Conservation (phyloP, 1,284 basidiomycete genomes). For the Marasmius sp. region DNA sequence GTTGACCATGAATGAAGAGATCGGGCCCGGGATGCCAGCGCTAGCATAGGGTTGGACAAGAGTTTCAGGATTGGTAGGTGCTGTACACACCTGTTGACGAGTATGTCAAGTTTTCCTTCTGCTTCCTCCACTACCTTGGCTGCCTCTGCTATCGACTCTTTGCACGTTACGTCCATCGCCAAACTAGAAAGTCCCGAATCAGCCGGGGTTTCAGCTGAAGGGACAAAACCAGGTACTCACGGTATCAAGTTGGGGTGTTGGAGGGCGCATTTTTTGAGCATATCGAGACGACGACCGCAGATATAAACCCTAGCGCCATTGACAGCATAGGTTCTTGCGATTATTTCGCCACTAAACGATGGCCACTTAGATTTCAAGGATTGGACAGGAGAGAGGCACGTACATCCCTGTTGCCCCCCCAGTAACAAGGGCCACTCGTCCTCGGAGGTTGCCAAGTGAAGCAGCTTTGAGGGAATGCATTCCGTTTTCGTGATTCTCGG, state of each 20-base stretch:
- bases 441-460: not conserved
- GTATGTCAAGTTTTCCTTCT: constrained; percentile 13
- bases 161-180: constrained; percentile 8
- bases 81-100: constrained; percentile 13
- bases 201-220: too few species aligned
- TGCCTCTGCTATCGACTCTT: constrained; percentile 3
- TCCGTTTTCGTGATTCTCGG: not conserved
- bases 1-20: constrained; percentile 1
- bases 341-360: not conserved
- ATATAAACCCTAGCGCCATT: constrained; percentile 63
- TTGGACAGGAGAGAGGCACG: not conserved
- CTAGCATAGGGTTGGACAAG: not conserved
- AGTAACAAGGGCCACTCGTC: not conserved
- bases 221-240: not conserved
- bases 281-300: constrained; percentile 38
- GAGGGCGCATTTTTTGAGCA: constrained; percentile 35
- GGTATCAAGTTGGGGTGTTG: not conserved
- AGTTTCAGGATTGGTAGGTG: not conserved
- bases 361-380: not conserved
- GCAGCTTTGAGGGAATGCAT: not conserved
- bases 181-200: not conserved
- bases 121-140: not conserved
- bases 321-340: constrained; percentile 30
- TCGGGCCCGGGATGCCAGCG: constrained; percentile 2
- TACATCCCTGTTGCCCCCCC: not conserved